Evolutionary conservation across 75 land plant genomes (phyloP), one percentile per base, ranked within the genome.

Genomic region (Cryptomeria japonica): DNA sequence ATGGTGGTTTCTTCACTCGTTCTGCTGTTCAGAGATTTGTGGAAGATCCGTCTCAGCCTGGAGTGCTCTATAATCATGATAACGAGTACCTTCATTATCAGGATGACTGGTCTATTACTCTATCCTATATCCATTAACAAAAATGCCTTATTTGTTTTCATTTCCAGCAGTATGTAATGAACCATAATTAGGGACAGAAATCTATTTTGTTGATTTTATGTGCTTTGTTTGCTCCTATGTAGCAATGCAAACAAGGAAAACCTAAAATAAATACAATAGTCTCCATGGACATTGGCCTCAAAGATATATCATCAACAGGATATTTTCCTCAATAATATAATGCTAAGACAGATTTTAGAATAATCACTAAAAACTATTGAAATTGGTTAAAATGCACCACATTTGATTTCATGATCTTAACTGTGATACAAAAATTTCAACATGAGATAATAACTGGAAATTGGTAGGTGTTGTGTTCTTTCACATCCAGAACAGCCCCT

Each of bases 21-120:
- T 90, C 93, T 28, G 80, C 99, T 38, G 86, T 96, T 70, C 99
- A 98, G 93, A 96, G 79, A 88, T 98, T 98, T 91, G 96, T 93
- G 18, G 99, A 97, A 86, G 99, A 98, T 88, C 92, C 96, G 31
- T 18, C 58, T 11, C 94, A 95, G 84, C 97, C 99, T 16, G 99
- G 97, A 31, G 86, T 92, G 53, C 93, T 98, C 13, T 94, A 92
- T 89, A 97, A 98, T 89, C 99, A 98, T 91, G 95, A 94, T 86
- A 97, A 97, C 83, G 99, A 97, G 87, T 98, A 94, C 90, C 95
- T 98, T 86, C 97, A 98, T 87, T 97, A 98, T 85, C 90, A 97
- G 90, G 99, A 98, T 89, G 99, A 98, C 88, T 98, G 99, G 99
- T 97, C 89, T 64, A 72, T 64, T 75, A 6, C 10, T 86, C 41